Base-by-base conservation (phyloP, 176 grass and related monocot species). In the Rhynchospora pubera region DNA sequence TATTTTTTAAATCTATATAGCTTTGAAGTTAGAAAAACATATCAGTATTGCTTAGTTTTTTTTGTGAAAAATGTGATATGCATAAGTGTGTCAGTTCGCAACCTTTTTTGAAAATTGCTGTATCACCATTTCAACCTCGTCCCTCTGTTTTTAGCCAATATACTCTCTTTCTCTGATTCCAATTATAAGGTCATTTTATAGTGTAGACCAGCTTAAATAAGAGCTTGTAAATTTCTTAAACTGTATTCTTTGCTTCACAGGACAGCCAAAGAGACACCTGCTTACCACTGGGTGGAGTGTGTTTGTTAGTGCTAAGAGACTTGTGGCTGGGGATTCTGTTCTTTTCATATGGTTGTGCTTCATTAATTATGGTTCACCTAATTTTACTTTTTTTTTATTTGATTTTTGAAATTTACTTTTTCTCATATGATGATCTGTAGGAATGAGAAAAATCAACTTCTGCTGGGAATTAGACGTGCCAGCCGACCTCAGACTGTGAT, bases 371-470 rank as follows among this genome's bases (percentile, higher is more conserved):
- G 68, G 57, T 11, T 14, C 28, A 52, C 16, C 39, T 83, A 68
- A 43, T 65, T 63, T 5, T 30, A 51, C 50, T 39, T 22, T 8
- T 75, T 65, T 44, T 62, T 28, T 53, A 62, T 84, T 24, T 60
- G 62, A 9, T 52, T 69, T 58, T 50, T 79, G 76, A 18, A 46
- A 50, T 66, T 85, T 50, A 80, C 59, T 74, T 56, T 82, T 87
- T 24, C 18, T 18, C 9, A 12, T 89, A 34, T 62, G 12, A 42
- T 85, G 4, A 70, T 65, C 43, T 62, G 57, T 88, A 98, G 95
- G 95, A 98, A 98, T 58, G 95, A 98, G 82, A 98, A 98, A 83
- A 98, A 98, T 58, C 95, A 98, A 80, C 95, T 98, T 79, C 90
- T 94, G 81, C 83, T 98, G 71, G 95, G 95, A 80, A 98, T 98